These are phyloP conservation scores for Ceratocystis papillata DNA, from an alignment of 2,329 filamentous ascomycete species.

Conservation along the genomic window DNA sequence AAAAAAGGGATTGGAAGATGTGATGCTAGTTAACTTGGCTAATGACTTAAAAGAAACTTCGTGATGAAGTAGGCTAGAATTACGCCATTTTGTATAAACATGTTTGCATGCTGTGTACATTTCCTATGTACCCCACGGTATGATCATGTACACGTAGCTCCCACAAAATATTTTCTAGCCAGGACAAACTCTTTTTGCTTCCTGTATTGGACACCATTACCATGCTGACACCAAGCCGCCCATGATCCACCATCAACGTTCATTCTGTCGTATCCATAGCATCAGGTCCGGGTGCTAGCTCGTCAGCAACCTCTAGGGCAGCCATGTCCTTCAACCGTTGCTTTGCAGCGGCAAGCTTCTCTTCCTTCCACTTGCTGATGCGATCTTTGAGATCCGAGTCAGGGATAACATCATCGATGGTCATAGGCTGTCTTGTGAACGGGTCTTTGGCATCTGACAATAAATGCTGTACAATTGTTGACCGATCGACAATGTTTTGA, in stretches of 20 bases:
- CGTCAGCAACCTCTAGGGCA: slow-evolving; percentile 31
- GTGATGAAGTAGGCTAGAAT: background rate
- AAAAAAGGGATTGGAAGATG: background rate
- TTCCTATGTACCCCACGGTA: background rate
- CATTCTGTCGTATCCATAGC: slow-evolving; percentile 26
- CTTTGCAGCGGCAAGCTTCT: slow-evolving; percentile 39
- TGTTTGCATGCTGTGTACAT: background rate
- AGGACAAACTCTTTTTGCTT: background rate
- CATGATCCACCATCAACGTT: background rate
- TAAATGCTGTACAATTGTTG: slow-evolving; percentile 51
- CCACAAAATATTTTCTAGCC: background rate
- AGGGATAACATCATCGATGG: slow-evolving; percentile 46
- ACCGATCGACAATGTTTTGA: slow-evolving; percentile 49
- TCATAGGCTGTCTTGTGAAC: slow-evolving; percentile 51
- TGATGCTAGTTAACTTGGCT: background rate
- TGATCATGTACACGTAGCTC: background rate
- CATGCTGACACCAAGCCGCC: background rate
- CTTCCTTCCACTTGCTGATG: slow-evolving; percentile 45
- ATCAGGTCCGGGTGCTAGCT: slow-evolving; percentile 35
- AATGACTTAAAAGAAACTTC: background rate
- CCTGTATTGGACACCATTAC: background rate
- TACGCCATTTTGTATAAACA: background rate
- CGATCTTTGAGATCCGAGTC: slow-evolving; percentile 40
- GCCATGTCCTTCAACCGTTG: slow-evolving; percentile 32
- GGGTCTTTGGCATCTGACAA: slow-evolving; percentile 52